These are phyloP conservation scores for Phyllachora maydis DNA, from an alignment of 2,329 filamentous ascomycete species.

Conservation along the genomic window DNA sequence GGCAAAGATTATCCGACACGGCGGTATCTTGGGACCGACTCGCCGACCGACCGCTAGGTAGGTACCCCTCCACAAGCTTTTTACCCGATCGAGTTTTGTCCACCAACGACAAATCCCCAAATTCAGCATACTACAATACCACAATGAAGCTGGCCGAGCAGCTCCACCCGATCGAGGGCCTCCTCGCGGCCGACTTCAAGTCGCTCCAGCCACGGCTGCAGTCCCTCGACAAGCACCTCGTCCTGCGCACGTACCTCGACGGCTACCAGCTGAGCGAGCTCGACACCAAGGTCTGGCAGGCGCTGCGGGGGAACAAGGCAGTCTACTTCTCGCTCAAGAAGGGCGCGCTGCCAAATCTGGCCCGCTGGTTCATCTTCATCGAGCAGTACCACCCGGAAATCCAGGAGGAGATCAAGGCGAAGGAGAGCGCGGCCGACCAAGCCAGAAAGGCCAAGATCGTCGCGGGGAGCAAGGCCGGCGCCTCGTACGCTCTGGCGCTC, in stretches of 20 bases:
- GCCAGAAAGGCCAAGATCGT: slow-evolving; percentile 51
- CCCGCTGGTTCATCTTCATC: slow-evolving; percentile 74
- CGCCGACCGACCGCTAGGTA: not conserved
- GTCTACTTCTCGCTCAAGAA: slow-evolving; percentile 64
- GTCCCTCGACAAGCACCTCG: slow-evolving; percentile 80
- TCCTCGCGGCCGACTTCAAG: slow-evolving; percentile 53
- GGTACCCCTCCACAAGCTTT: no score
- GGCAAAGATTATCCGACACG: no score
- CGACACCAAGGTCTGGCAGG: slow-evolving; percentile 68
- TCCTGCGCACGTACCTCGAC: slow-evolving; percentile 66
- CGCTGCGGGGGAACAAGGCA: slow-evolving; percentile 68
- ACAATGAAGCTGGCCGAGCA: slow-evolving; percentile 38
- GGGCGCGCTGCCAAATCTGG: slow-evolving; percentile 53
- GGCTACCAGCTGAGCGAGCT: slow-evolving; percentile 60
- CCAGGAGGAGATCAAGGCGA: slow-evolving; percentile 44
- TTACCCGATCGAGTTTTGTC: no score
- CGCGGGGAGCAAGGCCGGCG: slow-evolving; percentile 54
- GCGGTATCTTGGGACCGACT: not conserved
- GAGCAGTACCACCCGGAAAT: slow-evolving; percentile 67
- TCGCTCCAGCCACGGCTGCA: slow-evolving; percentile 7
- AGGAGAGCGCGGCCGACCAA: slow-evolving; percentile 47
- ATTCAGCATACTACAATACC: slow-evolving; percentile 5
- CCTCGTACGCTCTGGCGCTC: slow-evolving; percentile 74
- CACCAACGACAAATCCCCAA: slow-evolving; percentile 1
- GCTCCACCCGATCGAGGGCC: slow-evolving; percentile 24